phyloP scores from a whole-genome alignment of 768 basidiomycete genomes.

The Leccinum uliginosum region DNA sequence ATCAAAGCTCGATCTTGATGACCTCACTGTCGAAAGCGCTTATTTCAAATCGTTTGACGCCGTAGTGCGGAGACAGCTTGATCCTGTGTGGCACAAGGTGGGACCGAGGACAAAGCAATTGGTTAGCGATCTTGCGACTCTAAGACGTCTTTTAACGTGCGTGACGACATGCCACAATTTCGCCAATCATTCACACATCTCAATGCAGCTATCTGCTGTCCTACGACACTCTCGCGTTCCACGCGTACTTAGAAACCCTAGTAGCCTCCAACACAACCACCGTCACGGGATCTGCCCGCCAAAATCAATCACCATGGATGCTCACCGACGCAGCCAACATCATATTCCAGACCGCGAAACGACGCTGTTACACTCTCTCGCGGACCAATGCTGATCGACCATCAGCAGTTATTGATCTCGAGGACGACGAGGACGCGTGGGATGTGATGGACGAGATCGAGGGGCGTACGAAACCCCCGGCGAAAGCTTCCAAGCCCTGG shows the following conservation, averaged over 20 bases:
- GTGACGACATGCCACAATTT: conserved; percentile 20
- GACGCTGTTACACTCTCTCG: conserved; percentile 68
- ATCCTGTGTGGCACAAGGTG: conserved; percentile 96
- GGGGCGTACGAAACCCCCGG: conserved; percentile 5
- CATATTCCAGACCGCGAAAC: conserved; percentile 77
- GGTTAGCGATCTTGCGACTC: conserved; percentile 79
- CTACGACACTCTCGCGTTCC: conserved; percentile 88
- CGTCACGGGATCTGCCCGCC: conserved; percentile 48
- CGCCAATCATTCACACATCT: not conserved
- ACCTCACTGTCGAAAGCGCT: conserved; percentile 86
- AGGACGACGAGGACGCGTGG: conserved; percentile 73
- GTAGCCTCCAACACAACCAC: conserved; percentile 56
- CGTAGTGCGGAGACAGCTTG: conserved; percentile 83
- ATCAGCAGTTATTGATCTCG: conserved; percentile 36
- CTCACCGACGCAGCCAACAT: conserved; percentile 87
- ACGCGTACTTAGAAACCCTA: conserved; percentile 87
- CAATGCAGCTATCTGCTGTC: conserved; percentile 62
- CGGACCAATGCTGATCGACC: conserved; percentile 22
- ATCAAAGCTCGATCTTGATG: conserved; percentile 86
- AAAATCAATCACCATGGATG: conserved; percentile 84
- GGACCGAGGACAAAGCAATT: conserved; percentile 89
- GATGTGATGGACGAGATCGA: conserved; percentile 56
- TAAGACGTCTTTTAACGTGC: conserved; percentile 78
- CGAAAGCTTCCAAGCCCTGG: conserved; percentile 39
- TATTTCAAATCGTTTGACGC: conserved; percentile 92